Base-by-base conservation (phyloP, 257 asterid genomes). In the Gardenia jasminoides region DNA sequence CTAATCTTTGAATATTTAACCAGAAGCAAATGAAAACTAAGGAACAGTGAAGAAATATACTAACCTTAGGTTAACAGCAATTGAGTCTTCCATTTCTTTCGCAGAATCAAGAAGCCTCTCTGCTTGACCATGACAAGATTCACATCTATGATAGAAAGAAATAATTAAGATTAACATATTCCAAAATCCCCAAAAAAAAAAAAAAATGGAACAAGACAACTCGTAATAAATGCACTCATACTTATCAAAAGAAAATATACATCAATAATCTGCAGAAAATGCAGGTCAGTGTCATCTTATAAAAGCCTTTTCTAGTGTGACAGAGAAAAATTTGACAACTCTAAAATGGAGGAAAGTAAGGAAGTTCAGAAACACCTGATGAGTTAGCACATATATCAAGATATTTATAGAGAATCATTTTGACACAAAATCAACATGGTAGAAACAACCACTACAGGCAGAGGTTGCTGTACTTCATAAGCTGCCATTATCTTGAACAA, bases 51-150 rank as follows among this genome's bases (percentile, higher is more conserved):
- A 31, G 54, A 58, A 72, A 54, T 67, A 31, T 52, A 83, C 85
- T 68, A 83, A 95, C 99, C 99, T 95, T 76, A 95, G 91, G 89
- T 95, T 95, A 64, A 95, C 99, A 54, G 97, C 93, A 83, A 95
- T 95, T 79, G 99, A 95, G 88, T 95, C 99, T 87, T 95, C 99
- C 99, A 95, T 95, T 86, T 95, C 98, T 88, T 83, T 95, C 44
- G 99, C 99, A 77, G 99, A 95, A 87, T 95, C 97, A 72, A 95
- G 98, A 83, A 95, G 97, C 89, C 99, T 93, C 78, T 95, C 99
- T 67, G 99, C 93, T 84, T 95, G 99, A 84, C 98, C 99, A 80
- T 95, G 97, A 81, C 98, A 95, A 83, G 98, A 95, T 84, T 95
- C 99, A 87, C 99, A 95, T 87, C 99, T 95, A 92, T 82, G 81